phyloP scores from a whole-genome alignment of 495 filamentous ascomycete species.

The Pyronema domesticum region DNA sequence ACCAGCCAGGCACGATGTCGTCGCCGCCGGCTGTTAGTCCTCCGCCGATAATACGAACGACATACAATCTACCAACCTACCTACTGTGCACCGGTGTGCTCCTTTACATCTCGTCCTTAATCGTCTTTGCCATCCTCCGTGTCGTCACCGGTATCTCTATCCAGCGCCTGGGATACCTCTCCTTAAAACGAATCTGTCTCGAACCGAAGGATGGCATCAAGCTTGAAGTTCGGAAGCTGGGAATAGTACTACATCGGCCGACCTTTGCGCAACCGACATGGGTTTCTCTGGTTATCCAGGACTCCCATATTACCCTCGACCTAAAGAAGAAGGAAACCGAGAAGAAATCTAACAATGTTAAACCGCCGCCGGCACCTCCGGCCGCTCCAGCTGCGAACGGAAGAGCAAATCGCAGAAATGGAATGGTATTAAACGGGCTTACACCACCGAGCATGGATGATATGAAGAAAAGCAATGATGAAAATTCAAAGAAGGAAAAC shows the following conservation, averaged over 20 bases:
- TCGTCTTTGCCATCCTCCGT: slow-evolving; percentile 81
- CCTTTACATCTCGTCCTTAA: slow-evolving; percentile 76
- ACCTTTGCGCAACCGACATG: slow-evolving; percentile 96
- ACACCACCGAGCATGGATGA: slow-evolving; percentile 2
- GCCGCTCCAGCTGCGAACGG: slow-evolving; percentile 13
- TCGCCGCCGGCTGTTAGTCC: too few species aligned
- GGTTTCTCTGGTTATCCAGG: slow-evolving; percentile 73
- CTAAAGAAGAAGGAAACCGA: slow-evolving; percentile 38
- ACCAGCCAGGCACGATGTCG: too few species aligned
- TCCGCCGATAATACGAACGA: not conserved
- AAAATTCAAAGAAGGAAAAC: slow-evolving; percentile 35
- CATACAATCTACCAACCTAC: slow-evolving; percentile 43
- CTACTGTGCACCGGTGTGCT: slow-evolving; percentile 67
- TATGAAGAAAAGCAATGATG: not conserved
- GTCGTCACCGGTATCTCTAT: slow-evolving; percentile 90
- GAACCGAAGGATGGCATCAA: slow-evolving; percentile 69
- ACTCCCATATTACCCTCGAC: slow-evolving; percentile 70
- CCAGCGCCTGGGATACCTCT: slow-evolving; percentile 82
- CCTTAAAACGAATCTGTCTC: slow-evolving; percentile 74
- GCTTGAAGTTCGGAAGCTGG: slow-evolving; percentile 76
- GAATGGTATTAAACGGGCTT: slow-evolving; percentile 11
- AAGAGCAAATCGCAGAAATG: slow-evolving; percentile 12
- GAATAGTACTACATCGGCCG: slow-evolving; percentile 71
- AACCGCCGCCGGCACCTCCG: not conserved
- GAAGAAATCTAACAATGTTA: slow-evolving; percentile 11